Conservation (phyloP, 2,329 filamentous ascomycete species). For the Talaromyces pinophilus region DNA sequence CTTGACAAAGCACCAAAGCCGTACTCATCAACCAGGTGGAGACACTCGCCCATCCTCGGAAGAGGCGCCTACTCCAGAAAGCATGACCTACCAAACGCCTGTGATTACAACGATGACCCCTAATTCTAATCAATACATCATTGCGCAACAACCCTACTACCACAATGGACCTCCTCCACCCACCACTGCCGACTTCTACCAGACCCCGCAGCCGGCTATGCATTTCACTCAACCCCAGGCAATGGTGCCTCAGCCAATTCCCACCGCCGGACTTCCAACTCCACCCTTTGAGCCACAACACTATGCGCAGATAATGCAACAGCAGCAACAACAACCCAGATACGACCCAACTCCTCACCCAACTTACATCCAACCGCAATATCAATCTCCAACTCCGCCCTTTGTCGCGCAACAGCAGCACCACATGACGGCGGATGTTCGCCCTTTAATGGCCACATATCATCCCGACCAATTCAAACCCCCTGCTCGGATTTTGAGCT, state of each 20-base stretch:
- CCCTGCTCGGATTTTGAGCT: conserved; percentile 12
- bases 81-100: conserved; percentile 36
- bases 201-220: conserved; percentile 32
- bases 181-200: conserved; percentile 39
- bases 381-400: conserved; percentile 8
- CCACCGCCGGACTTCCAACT: conserved; percentile 30
- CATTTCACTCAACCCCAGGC: conserved; percentile 36
- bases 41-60: conserved; percentile 40
- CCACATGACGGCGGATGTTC: conserved; percentile 6
- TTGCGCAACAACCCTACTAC: conserved; percentile 41
- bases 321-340: conserved; percentile 28
- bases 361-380: conserved; percentile 10
- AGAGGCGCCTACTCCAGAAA: conserved; percentile 38
- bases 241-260: conserved; percentile 35
- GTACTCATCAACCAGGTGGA: conserved; percentile 40
- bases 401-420: conserved; percentile 20
- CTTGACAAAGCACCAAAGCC: conserved; percentile 44
- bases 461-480: conserved; percentile 12
- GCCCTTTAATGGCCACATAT: conserved; percentile 5
- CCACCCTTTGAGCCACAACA: conserved; percentile 30
- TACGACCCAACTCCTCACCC: conserved; percentile 3
- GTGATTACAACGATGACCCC: conserved; percentile 35
- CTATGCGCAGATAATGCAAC: conserved; percentile 38
- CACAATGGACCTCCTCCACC: conserved; percentile 36
- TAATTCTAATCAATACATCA: conserved; percentile 37